These are phyloP conservation scores for Cercospora nicotianae DNA, from an alignment of 2,329 filamentous ascomycete genomes.

Conservation along the genomic window DNA sequence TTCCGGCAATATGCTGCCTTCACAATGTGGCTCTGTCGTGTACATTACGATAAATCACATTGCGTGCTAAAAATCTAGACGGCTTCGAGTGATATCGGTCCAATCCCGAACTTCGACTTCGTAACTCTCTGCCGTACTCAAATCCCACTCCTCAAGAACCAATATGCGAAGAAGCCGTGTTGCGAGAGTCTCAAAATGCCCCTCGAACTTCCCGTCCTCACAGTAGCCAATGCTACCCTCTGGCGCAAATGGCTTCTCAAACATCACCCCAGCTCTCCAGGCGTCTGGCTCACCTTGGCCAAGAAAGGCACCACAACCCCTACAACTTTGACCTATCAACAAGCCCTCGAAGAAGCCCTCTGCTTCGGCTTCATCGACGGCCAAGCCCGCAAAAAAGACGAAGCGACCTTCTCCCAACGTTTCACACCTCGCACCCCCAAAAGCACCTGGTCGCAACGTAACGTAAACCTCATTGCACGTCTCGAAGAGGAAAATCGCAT, in stretches of 20 bases:
- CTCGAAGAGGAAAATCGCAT: slow-evolving; percentile 53
- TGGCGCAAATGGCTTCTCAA: slow-evolving; percentile 27
- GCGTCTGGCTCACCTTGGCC: slow-evolving; percentile 30
- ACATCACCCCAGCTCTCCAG: slow-evolving; percentile 14
- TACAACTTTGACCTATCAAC: slow-evolving; percentile 46
- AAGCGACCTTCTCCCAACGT: slow-evolving; percentile 54
- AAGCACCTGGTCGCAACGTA: slow-evolving; percentile 62
- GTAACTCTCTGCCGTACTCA: background rate
- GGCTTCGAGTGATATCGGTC: background rate
- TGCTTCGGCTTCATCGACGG: slow-evolving; percentile 67
- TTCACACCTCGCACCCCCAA: slow-evolving; percentile 59
- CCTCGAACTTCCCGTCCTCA: slow-evolving; percentile 22
- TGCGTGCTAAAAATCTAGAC: background rate
- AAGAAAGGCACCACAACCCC: slow-evolving; percentile 26
- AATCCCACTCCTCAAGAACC: background rate
- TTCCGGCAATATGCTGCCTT: background rate
- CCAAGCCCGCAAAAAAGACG: slow-evolving; percentile 50
- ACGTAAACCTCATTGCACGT: slow-evolving; percentile 53
- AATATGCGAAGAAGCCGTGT: background rate
- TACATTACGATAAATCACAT: too few relatives aligned
- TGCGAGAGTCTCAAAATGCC: slow-evolving; percentile 6
- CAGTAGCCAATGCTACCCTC: slow-evolving; percentile 20
- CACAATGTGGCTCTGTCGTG: too few relatives aligned
- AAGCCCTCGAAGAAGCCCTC: slow-evolving; percentile 59
- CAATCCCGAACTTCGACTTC: background rate